Base-by-base conservation (phyloP, 345 rosid genomes). In the Hibiscus syriacus region DNA sequence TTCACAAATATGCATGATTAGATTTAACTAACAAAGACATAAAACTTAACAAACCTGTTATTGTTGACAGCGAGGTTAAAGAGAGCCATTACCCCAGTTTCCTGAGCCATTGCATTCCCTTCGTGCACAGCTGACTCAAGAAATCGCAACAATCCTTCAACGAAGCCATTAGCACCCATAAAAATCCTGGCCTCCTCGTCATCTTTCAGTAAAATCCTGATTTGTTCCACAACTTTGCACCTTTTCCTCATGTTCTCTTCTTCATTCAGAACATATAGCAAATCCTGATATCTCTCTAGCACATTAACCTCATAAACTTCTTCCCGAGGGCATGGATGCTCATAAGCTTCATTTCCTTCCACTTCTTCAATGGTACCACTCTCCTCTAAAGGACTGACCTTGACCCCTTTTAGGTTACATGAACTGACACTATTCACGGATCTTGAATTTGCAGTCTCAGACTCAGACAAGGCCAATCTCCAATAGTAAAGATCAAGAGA, bases 1-100 rank as follows among this genome's bases (percentile, higher is more conserved):
- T 20, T 14, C 22, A 25, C 36, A 43, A 2, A 63, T 7, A 7
- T 16, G 13, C 7, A 45, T 7, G 16, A 9, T 39, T 27, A 16
- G 25, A 45, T 64, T 46, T 26, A 64, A 64, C 53, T 8, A 25
- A 45, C 22, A 45, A 39, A 20, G 43, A 32, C 11, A 22, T 32
- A 29, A 12, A 53, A 41, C 25, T 74, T 62, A 66, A 72, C 86
- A 17, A 73, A 94, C 99, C 98, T 92, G 89, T 90, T 88, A 75
- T 92, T 95, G 80, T 88, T 88, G 80, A 95, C 98, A 1, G 96
- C 93, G 68, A 95, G 87, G 82, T 95, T 95, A 76, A 95, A 95
- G 20, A 95, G 82, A 72, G 99, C 96, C 99, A 95, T 88, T 38
- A 97, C 97, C 69, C 97, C 99, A 50, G 74, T 74, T 63, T 83